Base-by-base conservation (phyloP, 1,284 basidiomycete genomes). In the Naganishia sp. region DNA sequence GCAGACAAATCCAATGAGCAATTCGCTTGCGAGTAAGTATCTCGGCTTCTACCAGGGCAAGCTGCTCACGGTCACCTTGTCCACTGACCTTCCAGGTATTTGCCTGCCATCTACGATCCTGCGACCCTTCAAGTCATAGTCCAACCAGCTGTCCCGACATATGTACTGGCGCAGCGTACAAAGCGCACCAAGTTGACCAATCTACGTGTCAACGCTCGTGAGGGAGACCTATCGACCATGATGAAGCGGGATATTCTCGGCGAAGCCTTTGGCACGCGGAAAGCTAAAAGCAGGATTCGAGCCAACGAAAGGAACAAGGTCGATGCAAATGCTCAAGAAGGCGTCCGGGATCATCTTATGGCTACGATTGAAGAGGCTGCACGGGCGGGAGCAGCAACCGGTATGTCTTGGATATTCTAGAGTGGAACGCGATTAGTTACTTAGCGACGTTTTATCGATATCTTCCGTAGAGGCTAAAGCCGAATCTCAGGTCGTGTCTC, bases 241-340 rank as follows among this genome's bases (percentile, higher is more conserved):
- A 83, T 85, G 57, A 87, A 87, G 42, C 84, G 89, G 32, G 90
- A 86, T 67, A 83, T 85, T n/a, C 85, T 97, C 1, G 94, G 94
- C 39, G 88, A 92, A 75, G 86, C 89, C 1, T 97, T 97, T 71
- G 94, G 94, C 25, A 95, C 92, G 15, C 90, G 92, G 80, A 96
- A 95, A 76, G 90, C 92, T 45, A 89, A 92, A 79, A 86, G 87
- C 17, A 87, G 86, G 35, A 92, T 96, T 72, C 85, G 86, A 66
- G 88, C 90, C 2, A 85, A 86, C 67, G 92, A 92, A 78, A 84
- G 94, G 68, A 94, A 94, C 80, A 87, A 87, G 75, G 87, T 97
- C 43, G 91, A 95, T 79, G 85, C 90, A 17, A 82, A 83, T 61
- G 90, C 91, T 1, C 92, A 95, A 89, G 84, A 88, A 74, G 85